Evolutionary conservation across 2,329 filamentous ascomycete species (phyloP), one percentile per base, ranked within the genome.

Genomic region (Penicillium sp.): DNA sequence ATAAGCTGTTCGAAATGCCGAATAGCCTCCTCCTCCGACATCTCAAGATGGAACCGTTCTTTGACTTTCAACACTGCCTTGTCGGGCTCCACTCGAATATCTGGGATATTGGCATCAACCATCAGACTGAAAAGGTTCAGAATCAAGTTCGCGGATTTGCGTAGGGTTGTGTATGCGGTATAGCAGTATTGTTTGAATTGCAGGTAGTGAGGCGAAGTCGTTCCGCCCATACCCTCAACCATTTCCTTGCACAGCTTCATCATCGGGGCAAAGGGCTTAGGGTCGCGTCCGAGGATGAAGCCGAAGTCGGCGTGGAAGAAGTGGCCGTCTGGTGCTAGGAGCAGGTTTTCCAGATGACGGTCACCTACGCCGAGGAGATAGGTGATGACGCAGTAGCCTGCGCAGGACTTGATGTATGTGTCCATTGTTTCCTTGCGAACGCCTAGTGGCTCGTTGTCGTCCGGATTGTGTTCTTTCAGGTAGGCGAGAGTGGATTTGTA

Each of bases 261-360:
- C 42, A 91, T 83, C 0, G 93, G 93, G 0, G 93, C 91, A 64
- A 98, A 97, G 0, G 93, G 93, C 64, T 98, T 98, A 0, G 93
- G 93, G 58, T 98, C 93, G 32, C 93, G 87, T 14, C 93, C 93
- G 1, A 98, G 84, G 52, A 98, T 98, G 69, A 95, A 98, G 34
- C 94, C 93, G 61, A 98, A 98, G 68, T 98, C 93, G 24, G 91
- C 90, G 66, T 98, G 93, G 78, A 98, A 96, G 75, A 98, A 98
- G 69, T 94, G 89, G 4, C 82, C 93, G 57, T 90, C 86, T 0
- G 93, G 90, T 0, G 89, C 82, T 4, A 98, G 81, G 22, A 98
- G 82, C 1, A 98, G 80, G 61, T 98, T 98, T 67, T 98, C 93
- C 2, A 97, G 78, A 69, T 98, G 93, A 1, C 93, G 84, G 66